A percentile compares a stretch with the other conserved stretches of the same genome.
Conservation (phyloP, 1,284 basidiomycete genomes). For the Mycena sp. region DNA sequence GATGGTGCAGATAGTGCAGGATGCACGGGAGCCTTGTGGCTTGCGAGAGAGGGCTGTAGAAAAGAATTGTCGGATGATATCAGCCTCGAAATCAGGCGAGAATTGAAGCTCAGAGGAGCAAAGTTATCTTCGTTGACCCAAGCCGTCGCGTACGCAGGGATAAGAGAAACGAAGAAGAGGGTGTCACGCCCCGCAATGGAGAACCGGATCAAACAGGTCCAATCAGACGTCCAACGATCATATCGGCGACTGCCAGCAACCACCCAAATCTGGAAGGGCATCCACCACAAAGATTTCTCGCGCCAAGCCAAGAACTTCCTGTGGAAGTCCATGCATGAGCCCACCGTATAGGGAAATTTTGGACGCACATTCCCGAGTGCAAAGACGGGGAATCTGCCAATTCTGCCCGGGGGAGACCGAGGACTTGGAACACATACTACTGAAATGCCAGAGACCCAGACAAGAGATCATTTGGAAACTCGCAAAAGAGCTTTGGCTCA, state of each 20-base stretch:
- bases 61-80: background rate
- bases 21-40: background rate
- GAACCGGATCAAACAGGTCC: background rate
- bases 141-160: background rate
- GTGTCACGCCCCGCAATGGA: background rate
- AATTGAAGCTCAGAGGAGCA: background rate
- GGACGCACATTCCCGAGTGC: no score
- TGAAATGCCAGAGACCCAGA: background rate
- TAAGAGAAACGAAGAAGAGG: conserved; percentile 2
- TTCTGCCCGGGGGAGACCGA: background rate
- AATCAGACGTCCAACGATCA: background rate
- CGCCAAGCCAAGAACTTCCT: conserved; percentile 39
- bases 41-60: background rate
- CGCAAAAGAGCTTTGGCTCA: conserved; percentile 14
- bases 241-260: conserved; percentile 21
- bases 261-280: conserved; percentile 33
- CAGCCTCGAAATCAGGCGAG: background rate
- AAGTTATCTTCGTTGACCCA: background rate
- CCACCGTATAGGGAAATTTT: background rate
- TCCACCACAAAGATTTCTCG: conserved; percentile 33
- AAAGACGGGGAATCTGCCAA: background rate
- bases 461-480: background rate
- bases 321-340: conserved; percentile 43
- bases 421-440: background rate
- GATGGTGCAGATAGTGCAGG: background rate